Conservation (phyloP, 768 basidiomycete species). For the Leucosporidium scottii region DNA sequence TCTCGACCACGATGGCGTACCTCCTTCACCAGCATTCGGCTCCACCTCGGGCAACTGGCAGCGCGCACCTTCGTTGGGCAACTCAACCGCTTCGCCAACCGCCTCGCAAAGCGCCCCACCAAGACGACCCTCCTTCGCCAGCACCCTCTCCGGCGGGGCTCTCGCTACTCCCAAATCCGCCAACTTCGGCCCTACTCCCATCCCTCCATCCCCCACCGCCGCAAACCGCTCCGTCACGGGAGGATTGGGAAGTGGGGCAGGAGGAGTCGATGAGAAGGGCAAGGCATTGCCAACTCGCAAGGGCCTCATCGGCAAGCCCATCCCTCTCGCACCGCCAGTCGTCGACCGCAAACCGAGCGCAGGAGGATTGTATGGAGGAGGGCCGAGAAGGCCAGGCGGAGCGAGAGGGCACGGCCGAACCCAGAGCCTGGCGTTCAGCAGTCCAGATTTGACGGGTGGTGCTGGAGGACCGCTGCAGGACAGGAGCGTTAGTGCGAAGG, state of each 20-base stretch:
- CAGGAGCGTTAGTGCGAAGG: conserved; percentile 1
- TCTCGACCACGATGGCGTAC: conserved; percentile 12
- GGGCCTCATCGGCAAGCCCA: conserved; percentile 44
- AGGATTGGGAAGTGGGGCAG: no score
- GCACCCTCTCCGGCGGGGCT: not conserved
- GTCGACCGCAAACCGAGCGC: not conserved
- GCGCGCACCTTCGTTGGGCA: not conserved
- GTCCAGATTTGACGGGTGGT: conserved; percentile 7
- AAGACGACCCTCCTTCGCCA: not conserved
- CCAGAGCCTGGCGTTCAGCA: conserved; percentile 23
- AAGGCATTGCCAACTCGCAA: conserved; percentile 23
- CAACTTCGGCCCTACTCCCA: conserved; percentile 10
- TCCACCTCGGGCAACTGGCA: not conserved
- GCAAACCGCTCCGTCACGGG: conserved; percentile 42
- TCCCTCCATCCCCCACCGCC: conserved; percentile 37
- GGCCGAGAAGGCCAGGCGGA: conserved; percentile 24
- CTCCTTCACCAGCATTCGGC: conserved; percentile 13
- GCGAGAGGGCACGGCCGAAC: conserved; percentile 11
- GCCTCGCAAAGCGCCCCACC: not conserved
- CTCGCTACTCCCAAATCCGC: conserved; percentile 31
- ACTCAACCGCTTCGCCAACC: no score
- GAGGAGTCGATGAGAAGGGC: no score
- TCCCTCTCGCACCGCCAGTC: conserved; percentile 47
- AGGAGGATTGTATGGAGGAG: conserved; percentile 16
- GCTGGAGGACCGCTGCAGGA: not conserved